Conservation (phyloP, 2,329 filamentous ascomycete species). For the Gaeumannomyces sp. region DNA sequence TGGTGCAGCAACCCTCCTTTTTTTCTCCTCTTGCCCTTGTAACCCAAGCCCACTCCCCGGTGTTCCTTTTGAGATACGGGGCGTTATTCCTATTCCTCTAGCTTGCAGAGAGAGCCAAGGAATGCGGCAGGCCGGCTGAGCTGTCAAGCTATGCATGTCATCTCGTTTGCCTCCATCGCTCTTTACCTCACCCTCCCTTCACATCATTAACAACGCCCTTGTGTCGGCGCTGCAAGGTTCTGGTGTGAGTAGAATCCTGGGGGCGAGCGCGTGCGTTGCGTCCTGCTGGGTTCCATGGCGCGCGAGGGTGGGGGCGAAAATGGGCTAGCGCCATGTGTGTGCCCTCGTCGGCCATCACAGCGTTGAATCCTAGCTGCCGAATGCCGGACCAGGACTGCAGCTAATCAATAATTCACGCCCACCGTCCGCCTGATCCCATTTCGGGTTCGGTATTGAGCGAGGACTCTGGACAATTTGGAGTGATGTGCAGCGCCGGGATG, state of each 20-base stretch:
- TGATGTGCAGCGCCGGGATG: not conserved
- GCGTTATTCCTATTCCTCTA: not conserved
- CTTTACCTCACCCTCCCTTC: not conserved
- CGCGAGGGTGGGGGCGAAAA: not conserved
- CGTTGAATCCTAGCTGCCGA: not conserved
- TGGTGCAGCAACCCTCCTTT: not conserved
- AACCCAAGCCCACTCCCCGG: too few species aligned
- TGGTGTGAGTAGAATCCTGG: not conserved
- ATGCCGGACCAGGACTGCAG: not conserved
- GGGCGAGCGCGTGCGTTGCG: not conserved
- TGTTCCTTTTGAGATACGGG: not conserved
- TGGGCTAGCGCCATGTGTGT: not conserved
- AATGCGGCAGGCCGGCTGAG: not conserved
- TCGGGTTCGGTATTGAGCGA: not conserved
- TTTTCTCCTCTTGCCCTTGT: not conserved
- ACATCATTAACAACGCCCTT: not conserved
- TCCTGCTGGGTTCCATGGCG: not conserved
- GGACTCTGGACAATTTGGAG: too few species aligned
- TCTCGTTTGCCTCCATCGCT: not conserved
- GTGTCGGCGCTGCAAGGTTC: not conserved
- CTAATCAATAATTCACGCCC: not conserved
- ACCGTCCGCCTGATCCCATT: not conserved
- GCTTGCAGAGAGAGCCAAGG: not conserved
- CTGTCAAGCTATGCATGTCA: not conserved
- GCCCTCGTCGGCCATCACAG: not conserved